Percentiles rank a stretch among this genome's conserved stretches.
Evolutionary conservation across 305 asterid genomes (phyloP).

Genomic region (Solanum hybrid): DNA sequence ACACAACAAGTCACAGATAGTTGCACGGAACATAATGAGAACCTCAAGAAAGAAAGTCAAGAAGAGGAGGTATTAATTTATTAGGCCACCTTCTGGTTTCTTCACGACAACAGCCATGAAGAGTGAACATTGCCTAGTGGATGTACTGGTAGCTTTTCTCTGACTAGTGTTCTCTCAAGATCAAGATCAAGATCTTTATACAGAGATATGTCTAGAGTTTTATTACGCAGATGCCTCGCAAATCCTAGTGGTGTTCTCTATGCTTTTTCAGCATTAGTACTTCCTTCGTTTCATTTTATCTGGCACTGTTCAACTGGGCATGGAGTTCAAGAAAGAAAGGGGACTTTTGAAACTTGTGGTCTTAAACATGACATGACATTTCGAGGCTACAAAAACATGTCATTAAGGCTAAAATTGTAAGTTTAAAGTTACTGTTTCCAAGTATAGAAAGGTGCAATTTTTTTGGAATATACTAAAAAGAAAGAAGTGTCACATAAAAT

Average conservation of each 20-base stretch:
- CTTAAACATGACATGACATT: not conserved
- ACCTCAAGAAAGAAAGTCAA: not conserved
- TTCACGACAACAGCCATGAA: not conserved
- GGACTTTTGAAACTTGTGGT: not conserved
- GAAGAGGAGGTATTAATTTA: not conserved
- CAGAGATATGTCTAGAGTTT: not conserved
- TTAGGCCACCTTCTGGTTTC: not conserved
- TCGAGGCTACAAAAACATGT: not conserved
- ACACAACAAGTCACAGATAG: not conserved
- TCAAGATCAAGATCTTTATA: not conserved
- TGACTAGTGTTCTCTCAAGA: not conserved
- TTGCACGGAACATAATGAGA: not conserved
- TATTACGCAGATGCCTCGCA: not conserved
- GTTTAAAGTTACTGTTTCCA: not conserved
- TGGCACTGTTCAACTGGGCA: not conserved
- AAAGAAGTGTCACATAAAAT: not conserved
- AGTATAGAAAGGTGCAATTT: not conserved
- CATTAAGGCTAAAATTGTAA: not conserved
- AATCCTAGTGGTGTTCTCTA: not conserved
- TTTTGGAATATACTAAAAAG: not conserved
- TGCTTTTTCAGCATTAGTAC: not conserved
- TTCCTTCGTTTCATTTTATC: not conserved
- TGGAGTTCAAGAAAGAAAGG: not conserved
- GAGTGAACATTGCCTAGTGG: not conserved
- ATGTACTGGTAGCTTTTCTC: not conserved